Evolutionary conservation across 73 alveolate genomes (phyloP).

Genomic region (Tetrahymena borealis): DNA sequence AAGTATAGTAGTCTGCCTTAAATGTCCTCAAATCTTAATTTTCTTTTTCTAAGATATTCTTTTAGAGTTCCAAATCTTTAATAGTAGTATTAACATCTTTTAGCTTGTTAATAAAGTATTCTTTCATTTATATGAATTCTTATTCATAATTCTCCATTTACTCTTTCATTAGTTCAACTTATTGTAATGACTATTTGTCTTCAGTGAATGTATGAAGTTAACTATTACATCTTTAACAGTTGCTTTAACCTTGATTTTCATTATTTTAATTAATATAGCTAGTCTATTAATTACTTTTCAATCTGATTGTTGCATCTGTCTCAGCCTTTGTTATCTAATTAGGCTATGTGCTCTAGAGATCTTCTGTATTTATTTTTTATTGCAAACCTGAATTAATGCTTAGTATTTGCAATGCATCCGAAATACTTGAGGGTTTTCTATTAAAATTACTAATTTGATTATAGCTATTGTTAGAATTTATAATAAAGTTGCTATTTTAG

Average conservation of each 20-base stretch:
- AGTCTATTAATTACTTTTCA: not conserved
- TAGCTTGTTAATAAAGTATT: not conserved
- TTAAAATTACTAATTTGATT: not conserved
- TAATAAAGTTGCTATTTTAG: not conserved
- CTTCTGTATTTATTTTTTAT: not conserved
- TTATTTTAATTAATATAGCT: not conserved
- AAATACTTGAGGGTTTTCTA: not conserved
- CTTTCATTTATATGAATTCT: not conserved
- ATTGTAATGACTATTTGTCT: not conserved
- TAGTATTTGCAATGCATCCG: not conserved
- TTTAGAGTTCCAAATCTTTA: not conserved
- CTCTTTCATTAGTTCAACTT: not conserved
- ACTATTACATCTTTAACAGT: not conserved
- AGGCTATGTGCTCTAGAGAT: not conserved
- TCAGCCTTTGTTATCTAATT: not conserved
- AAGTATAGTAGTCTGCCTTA: not conserved
- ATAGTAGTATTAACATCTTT: not conserved
- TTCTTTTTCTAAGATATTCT: not conserved
- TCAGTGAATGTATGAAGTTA: not conserved
- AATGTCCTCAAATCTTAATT: not conserved
- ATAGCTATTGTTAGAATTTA: not conserved
- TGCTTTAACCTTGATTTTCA: not conserved
- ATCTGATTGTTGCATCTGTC: not conserved
- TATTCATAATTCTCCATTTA: not conserved
- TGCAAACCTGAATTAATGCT: not conserved